Conservation (phyloP, 306 rosid genomes). For the Argentina anserina region DNA sequence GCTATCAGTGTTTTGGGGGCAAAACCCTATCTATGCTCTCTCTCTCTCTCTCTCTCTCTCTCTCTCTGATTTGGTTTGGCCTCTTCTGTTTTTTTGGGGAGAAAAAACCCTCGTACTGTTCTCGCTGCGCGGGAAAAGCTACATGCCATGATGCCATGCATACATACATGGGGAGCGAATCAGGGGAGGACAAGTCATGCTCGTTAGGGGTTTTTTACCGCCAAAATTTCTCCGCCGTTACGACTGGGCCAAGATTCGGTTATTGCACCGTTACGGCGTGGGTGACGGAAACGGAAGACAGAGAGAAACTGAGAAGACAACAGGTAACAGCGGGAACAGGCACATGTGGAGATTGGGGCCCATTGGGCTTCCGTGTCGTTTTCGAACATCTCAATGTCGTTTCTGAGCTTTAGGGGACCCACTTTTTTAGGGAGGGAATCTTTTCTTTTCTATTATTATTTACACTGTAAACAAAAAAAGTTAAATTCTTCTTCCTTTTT, state of each 20-base stretch:
- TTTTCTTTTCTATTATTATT: too few relatives aligned
- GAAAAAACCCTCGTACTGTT: slow-evolving; percentile 12
- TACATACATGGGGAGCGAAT: slow-evolving; percentile 12
- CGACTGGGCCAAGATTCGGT: slow-evolving; percentile 24
- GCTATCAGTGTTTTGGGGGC: slow-evolving; percentile 4
- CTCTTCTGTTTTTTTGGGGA: slow-evolving; percentile 18
- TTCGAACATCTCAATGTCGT: not conserved
- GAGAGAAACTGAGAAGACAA: too few relatives aligned
- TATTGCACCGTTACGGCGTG: slow-evolving; percentile 20
- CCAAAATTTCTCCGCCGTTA: slow-evolving; percentile 45
- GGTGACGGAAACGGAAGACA: slow-evolving; percentile 2
- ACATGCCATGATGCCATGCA: slow-evolving; percentile 24
- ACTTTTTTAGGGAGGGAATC: too few relatives aligned
- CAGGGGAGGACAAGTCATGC: not conserved
- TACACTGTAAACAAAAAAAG: too few relatives aligned
- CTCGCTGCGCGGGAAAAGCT: slow-evolving; percentile 55
- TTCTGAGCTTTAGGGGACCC: not conserved
- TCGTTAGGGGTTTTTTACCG: slow-evolving; percentile 36
- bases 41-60: not conserved
- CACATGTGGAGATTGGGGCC: not conserved
- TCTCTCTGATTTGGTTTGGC: slow-evolving; percentile 9
- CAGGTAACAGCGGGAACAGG: not conserved
- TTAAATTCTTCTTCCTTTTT: too few relatives aligned
- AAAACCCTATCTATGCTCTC: slow-evolving; percentile 4
- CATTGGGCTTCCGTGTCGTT: not conserved